A percentile compares a stretch with the other conserved stretches of the same genome.
Conservation (phyloP, 1,284 basidiomycete species). For the Mycosarcoma maydis region DNA sequence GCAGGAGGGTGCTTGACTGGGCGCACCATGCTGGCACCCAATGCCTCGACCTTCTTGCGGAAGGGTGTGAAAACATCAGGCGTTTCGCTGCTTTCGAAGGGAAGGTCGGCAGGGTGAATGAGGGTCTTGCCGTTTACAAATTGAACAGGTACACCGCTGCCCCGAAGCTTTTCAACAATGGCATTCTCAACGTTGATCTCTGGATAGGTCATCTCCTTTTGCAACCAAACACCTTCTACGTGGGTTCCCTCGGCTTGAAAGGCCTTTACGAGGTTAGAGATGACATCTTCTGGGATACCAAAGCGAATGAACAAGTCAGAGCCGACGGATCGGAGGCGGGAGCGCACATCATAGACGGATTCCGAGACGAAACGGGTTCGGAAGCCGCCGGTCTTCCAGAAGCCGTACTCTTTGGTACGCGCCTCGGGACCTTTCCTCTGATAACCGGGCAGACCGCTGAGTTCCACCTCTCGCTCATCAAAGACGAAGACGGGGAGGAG, state of each 20-base stretch:
- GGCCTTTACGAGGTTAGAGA: conserved; percentile 49
- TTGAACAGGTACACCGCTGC: conserved; percentile 43
- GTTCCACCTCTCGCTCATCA: conserved; percentile 71
- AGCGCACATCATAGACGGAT: conserved; percentile 70
- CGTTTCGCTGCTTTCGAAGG: conserved; percentile 68
- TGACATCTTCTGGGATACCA: conserved; percentile 69
- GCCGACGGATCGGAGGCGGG: conserved; percentile 67
- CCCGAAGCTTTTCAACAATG: conserved; percentile 44
- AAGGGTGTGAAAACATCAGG: conserved; percentile 71
- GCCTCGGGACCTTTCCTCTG: conserved; percentile 65
- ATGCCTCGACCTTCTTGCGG: conserved; percentile 70
- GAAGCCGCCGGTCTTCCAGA: conserved; percentile 70
- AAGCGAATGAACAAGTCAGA: conserved; percentile 71
- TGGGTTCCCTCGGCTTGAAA: conserved; percentile 51
- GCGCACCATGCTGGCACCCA: conserved; percentile 66
- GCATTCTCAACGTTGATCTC: conserved; percentile 52
- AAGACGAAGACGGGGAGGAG: conserved; percentile 72
- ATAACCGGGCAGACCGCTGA: conserved; percentile 69
- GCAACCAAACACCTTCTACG: conserved; percentile 63
- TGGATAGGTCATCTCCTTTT: conserved; percentile 59
- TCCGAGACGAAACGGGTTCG: conserved; percentile 70
- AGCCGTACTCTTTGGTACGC: conserved; percentile 68
- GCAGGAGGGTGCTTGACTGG: conserved; percentile 45
- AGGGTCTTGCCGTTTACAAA: conserved; percentile 61
- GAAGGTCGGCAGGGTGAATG: conserved; percentile 68